A percentile compares a stretch with the other conserved stretches of the same genome.
phyloP scores from a whole-genome alignment of 208 protist species.

The Crithidia thermophila region DNA sequence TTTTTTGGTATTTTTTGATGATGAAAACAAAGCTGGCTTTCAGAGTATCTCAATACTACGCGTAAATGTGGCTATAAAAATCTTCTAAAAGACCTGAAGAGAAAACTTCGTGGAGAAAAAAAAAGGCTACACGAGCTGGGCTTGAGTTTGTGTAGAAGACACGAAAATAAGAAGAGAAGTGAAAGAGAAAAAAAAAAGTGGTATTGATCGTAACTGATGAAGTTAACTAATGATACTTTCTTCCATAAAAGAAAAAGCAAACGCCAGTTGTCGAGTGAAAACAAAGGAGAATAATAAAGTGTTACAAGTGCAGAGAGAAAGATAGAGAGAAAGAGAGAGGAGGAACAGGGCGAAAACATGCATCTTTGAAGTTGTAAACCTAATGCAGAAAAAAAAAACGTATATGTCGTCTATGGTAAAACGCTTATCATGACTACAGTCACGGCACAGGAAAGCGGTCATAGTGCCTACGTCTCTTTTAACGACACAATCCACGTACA shows the following conservation, averaged over 20 bases:
- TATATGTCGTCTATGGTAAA: no score
- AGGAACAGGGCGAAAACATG: background rate
- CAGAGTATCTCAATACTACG: background rate
- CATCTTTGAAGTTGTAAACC: no score
- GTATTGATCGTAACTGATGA: slow-evolving; percentile 26
- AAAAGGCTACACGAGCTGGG: no score
- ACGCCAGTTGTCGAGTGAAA: background rate
- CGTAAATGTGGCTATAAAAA: no score
- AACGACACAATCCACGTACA: no score
- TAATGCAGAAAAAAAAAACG: no score
- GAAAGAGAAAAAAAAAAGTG: slow-evolving; percentile 9
- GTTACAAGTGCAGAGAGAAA: background rate
- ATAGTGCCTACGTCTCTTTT: no score
- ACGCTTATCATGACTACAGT: no score
- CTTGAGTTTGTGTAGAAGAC: background rate
- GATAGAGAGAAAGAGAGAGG: background rate
- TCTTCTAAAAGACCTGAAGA: no score
- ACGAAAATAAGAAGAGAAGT: background rate
- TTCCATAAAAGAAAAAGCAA: background rate
- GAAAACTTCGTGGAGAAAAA: background rate
- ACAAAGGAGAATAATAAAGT: background rate
- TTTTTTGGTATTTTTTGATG: slow-evolving; percentile 19
- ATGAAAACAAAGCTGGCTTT: slow-evolving; percentile 2
- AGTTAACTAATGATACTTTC: slow-evolving; percentile 9
- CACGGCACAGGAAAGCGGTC: no score